Conservation (phyloP, 2,329 filamentous ascomycete genomes). For the Atkinsonella texensis region DNA sequence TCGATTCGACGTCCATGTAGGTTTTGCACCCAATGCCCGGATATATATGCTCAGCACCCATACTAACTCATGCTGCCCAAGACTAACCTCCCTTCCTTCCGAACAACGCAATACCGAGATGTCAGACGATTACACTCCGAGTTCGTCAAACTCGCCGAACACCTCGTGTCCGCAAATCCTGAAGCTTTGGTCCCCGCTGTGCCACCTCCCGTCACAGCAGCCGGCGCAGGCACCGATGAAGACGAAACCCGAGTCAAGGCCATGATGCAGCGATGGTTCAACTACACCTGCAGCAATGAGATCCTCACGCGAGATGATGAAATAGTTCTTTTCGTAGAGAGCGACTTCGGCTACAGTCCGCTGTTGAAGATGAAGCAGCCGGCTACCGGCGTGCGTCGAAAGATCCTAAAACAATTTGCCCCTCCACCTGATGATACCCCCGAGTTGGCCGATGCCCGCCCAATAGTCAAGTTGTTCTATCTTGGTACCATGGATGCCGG, state of each 20-base stretch:
- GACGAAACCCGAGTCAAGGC: slow-evolving; percentile 84
- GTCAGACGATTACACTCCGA: slow-evolving; percentile 91
- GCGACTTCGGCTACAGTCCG: slow-evolving; percentile 95
- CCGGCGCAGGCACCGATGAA: slow-evolving; percentile 90
- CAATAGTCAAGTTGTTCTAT: slow-evolving; percentile 91
- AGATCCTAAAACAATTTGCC: slow-evolving; percentile 96
- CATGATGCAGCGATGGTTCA: slow-evolving; percentile 88
- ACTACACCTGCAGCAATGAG: slow-evolving; percentile 83
- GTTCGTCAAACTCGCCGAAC: slow-evolving; percentile 90
- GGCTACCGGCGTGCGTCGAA: slow-evolving; percentile 85
- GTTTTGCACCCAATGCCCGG: slow-evolving; percentile 2
- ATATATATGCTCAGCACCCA: background rate
- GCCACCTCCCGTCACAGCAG: slow-evolving; percentile 85
- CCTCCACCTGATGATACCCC: slow-evolving; percentile 95
- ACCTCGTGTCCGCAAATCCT: slow-evolving; percentile 94
- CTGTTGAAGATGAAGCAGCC: slow-evolving; percentile 94
- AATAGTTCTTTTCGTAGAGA: slow-evolving; percentile 97
- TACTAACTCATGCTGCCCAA: slow-evolving; percentile 23
- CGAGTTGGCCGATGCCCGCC: slow-evolving; percentile 79
- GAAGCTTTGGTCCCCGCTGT: slow-evolving; percentile 91
- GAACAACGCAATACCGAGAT: slow-evolving; percentile 96
- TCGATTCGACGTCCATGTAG: slow-evolving; percentile 91
- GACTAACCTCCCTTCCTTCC: slow-evolving; percentile 98
- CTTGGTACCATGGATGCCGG: slow-evolving; percentile 92
- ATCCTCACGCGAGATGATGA: slow-evolving; percentile 91